Evolutionary conservation across 768 basidiomycete species (phyloP).

Genomic region (Amanita pallidorosea): DNA sequence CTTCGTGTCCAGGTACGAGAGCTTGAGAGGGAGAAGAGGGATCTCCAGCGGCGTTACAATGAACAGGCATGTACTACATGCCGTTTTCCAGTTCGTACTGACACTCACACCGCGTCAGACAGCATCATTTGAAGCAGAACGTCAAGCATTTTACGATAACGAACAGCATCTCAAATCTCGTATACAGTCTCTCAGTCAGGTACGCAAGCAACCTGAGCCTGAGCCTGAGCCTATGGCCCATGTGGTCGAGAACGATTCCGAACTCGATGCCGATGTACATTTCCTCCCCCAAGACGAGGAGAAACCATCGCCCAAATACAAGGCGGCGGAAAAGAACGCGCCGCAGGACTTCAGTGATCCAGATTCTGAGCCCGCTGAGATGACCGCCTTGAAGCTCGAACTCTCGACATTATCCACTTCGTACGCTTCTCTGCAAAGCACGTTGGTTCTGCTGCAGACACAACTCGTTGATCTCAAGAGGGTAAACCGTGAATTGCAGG

Average conservation of each 20-base stretch:
- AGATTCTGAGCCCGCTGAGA: conserved; percentile 74
- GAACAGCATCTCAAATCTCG: conserved; percentile 90
- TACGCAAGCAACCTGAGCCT: conserved; percentile 43
- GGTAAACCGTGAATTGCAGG: conserved; percentile 80
- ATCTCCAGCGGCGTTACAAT: conserved; percentile 72
- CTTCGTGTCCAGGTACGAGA: conserved; percentile 73
- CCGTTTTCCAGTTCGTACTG: conserved; percentile 2
- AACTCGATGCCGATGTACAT: conserved; percentile 24
- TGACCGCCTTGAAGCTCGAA: conserved; percentile 75
- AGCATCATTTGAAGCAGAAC: conserved; percentile 84
- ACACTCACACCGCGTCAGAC: conserved; percentile 35
- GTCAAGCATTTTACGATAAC: conserved; percentile 87
- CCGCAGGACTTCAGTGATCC: conserved; percentile 49
- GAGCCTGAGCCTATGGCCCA: conserved; percentile 19
- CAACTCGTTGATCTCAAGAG: conserved; percentile 83
- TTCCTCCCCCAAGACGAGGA: conserved; percentile 10
- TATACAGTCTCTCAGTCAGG: conserved; percentile 68
- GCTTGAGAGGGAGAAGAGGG: conserved; percentile 82
- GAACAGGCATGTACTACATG: conserved; percentile 54
- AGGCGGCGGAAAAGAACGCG: conserved; percentile 10
- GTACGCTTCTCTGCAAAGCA: conserved; percentile 73
- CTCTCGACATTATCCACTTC: conserved; percentile 82
- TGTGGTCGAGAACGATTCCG: conserved; percentile 29
- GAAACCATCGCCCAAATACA: conserved; percentile 7
- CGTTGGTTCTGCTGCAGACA: conserved; percentile 71